Evolutionary conservation across 164 flowering plant genomes (phyloP).

Genomic region (Piper longum): DNA sequence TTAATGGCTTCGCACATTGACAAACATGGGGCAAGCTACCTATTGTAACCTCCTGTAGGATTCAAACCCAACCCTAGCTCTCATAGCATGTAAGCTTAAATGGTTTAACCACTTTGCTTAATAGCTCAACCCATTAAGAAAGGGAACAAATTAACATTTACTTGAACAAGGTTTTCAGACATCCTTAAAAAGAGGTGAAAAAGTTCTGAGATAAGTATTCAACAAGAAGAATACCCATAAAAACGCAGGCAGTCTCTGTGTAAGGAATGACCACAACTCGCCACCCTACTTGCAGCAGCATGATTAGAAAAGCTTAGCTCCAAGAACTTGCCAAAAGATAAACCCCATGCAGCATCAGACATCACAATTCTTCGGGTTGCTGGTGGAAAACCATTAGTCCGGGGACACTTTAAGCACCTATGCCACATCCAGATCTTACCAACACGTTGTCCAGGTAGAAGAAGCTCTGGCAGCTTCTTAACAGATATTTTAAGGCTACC

Average conservation of each 20-base stretch:
- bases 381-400: constrained; percentile 73
- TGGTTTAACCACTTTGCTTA: too few species aligned
- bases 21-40: too few species aligned
- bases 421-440: constrained; percentile 99
- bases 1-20: too few species aligned
- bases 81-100: too few species aligned
- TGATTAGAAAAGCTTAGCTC: constrained; percentile 99
- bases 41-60: too few species aligned
- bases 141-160: background rate
- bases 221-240: constrained; percentile 55
- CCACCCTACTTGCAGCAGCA: constrained; percentile 98
- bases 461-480: constrained; percentile 55
- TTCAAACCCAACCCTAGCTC: too few species aligned
- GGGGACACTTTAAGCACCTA: constrained; percentile 79
- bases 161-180: background rate
- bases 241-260: constrained; percentile 99
- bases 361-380: constrained; percentile 82
- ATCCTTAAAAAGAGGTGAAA: background rate
- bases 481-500: constrained; percentile 96
- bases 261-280: constrained; percentile 96
- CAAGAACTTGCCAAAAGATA: constrained; percentile 96
- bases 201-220: background rate
- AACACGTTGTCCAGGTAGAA: constrained; percentile 74
- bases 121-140: too few species aligned
- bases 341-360: constrained; percentile 99